phyloP scores from a whole-genome alignment of 371 early-diverging fungal species.

The Lichtheimia ornata region DNA sequence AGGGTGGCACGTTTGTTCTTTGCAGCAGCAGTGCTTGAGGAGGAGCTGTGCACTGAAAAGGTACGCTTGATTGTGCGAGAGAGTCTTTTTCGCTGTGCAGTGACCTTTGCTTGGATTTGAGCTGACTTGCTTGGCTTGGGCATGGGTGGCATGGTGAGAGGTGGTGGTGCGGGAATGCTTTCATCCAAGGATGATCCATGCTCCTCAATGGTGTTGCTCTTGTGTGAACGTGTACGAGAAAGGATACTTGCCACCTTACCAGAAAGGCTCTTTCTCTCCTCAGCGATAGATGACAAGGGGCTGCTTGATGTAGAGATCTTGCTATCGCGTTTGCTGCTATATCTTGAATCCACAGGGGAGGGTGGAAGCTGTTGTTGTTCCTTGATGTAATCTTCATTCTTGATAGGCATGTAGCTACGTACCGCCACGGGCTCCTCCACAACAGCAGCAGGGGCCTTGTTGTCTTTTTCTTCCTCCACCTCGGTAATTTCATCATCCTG shows the following conservation, averaged over 20 bases:
- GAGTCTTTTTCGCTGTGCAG: neutral
- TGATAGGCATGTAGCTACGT: no score
- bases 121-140: neutral
- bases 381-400: no score
- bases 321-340: conserved; percentile 2
- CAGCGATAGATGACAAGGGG: no score
- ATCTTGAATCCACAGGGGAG: neutral
- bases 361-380: no score
- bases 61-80: neutral
- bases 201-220: neutral
- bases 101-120: neutral
- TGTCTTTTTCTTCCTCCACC: no score
- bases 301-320: neutral
- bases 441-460: no score
- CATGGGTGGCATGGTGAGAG: neutral
- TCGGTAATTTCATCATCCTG: no score
- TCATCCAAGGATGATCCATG: neutral
- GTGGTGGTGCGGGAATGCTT: neutral
- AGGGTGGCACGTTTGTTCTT: neutral
- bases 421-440: no score
- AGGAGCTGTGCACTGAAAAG: neutral
- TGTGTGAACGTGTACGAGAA: neutral
- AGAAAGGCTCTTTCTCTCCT: no score
- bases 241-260: neutral
- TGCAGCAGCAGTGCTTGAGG: no score